These are phyloP conservation scores for Cutaneotrichosporon mucoides DNA, from an alignment of 1,284 basidiomycete species.

Conservation along the genomic window DNA sequence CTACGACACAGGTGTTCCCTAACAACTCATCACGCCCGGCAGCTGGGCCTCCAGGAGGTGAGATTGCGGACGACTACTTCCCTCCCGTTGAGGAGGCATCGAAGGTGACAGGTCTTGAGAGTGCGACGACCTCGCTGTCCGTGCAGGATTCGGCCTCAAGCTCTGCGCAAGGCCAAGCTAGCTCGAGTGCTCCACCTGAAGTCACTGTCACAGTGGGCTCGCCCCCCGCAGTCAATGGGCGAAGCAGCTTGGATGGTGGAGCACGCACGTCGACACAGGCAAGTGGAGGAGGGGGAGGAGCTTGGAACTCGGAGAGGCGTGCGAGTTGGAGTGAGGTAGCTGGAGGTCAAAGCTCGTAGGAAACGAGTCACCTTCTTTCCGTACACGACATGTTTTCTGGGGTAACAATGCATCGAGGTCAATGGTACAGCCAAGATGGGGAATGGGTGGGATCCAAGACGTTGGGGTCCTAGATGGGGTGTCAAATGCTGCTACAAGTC, in stretches of 20 bases:
- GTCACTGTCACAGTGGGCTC: neutral
- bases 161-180: neutral
- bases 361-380: neutral
- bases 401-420: constrained; percentile 13
- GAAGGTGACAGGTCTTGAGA: constrained; percentile 1
- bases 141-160: constrained; percentile 1
- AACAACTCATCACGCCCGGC: constrained; percentile 22
- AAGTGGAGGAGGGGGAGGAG: constrained; percentile 17
- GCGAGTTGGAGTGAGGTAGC: constrained; percentile 38
- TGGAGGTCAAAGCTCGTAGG: neutral
- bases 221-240: constrained; percentile 9
- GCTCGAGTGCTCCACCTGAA: neutral
- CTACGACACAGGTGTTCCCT: constrained; percentile 42
- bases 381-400: neutral
- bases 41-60: constrained; percentile 24
- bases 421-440: neutral
- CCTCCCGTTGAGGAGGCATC: constrained; percentile 11
- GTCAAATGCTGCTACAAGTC: neutral
- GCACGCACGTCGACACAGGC: constrained; percentile 21
- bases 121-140: neutral
- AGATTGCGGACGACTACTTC: constrained; percentile 34
- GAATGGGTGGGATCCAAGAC: too few species aligned
- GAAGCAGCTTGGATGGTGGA: constrained; percentile 13
- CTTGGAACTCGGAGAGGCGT: constrained; percentile 28
- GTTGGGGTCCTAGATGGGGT: neutral